A percentile compares a stretch with the other conserved stretches of the same genome.
Evolutionary conservation across 2,329 filamentous ascomycete species (phyloP).

Genomic region (Exophiala dermatitidis): DNA sequence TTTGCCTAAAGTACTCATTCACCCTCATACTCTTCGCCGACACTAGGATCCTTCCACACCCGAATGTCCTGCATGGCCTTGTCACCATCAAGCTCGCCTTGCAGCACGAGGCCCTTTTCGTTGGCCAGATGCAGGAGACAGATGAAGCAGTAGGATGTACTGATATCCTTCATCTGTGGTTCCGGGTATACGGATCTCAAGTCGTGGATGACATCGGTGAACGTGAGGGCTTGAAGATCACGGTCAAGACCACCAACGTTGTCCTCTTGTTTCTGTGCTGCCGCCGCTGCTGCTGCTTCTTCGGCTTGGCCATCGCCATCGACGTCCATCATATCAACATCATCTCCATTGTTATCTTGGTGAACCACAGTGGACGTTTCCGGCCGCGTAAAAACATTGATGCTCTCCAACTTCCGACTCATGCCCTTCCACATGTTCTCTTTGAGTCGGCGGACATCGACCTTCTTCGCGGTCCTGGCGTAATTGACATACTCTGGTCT

Average conservation of each 20-base stretch:
- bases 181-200: conserved; percentile 80
- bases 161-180: conserved; percentile 84
- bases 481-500: conserved; percentile 61
- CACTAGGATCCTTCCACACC: conserved; percentile 22
- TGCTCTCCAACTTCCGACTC: conserved; percentile 37
- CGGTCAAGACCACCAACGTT: neutral
- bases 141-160: conserved; percentile 88
- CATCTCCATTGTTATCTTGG: neutral
- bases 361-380: conserved; percentile 5
- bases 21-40: conserved; percentile 29
- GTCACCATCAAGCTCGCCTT: conserved; percentile 47
- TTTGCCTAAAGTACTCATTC: conserved; percentile 15
- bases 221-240: conserved; percentile 56
- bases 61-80: conserved; percentile 38
- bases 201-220: conserved; percentile 86
- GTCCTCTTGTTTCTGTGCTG: conserved; percentile 2
- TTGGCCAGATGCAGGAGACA: conserved; percentile 85
- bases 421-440: conserved; percentile 60
- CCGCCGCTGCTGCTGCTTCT: neutral
- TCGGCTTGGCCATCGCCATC: conserved; percentile 11
- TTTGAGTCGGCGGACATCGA: conserved; percentile 57
- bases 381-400: conserved; percentile 31
- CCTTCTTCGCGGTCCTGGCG: conserved; percentile 59
- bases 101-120: conserved; percentile 78
- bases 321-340: conserved; percentile 27